Conservation (phyloP, 2,329 filamentous ascomycete genomes). For the Fusarium succisae region DNA sequence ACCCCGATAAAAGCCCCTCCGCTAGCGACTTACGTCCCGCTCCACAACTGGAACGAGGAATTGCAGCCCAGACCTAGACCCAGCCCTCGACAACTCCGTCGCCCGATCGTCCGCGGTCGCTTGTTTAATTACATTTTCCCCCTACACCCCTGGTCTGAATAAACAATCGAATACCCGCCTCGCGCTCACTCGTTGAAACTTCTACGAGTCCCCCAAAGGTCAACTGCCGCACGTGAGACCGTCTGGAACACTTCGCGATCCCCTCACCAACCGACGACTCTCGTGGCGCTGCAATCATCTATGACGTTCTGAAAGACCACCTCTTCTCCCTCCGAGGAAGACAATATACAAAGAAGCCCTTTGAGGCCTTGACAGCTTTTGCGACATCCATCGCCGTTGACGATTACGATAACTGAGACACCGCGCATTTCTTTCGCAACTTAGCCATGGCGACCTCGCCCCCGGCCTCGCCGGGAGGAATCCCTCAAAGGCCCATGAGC, state of each 20-base stretch:
- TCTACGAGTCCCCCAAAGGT: conserved; percentile 13
- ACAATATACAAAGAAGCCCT: conserved; percentile 20
- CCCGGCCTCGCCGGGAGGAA: conserved; percentile 69
- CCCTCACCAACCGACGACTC: conserved; percentile 29
- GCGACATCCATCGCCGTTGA: conserved; percentile 20
- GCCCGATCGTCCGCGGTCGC: conserved; percentile 33
- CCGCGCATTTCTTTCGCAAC: conserved; percentile 21
- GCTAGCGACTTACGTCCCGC: conserved; percentile 26
- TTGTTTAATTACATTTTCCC: conserved; percentile 44
- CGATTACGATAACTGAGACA: conserved; percentile 25
- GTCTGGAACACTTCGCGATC: conserved; percentile 33
- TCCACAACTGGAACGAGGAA: conserved; percentile 39
- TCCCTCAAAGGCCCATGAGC: conserved; percentile 76
- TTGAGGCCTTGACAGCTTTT: conserved; percentile 19
- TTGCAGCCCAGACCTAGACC: conserved; percentile 1
- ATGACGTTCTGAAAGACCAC: conserved; percentile 40
- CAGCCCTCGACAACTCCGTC: conserved; percentile 29
- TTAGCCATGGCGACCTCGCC: conserved; percentile 72
- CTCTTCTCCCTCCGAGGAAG: conserved; percentile 34
- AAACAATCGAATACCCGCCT: conserved; percentile 36
- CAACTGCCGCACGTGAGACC: conserved; percentile 35
- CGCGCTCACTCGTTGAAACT: conserved; percentile 27
- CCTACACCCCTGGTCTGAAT: conserved; percentile 41
- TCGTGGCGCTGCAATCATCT: conserved; percentile 24
- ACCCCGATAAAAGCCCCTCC: conserved; percentile 22